A percentile compares a stretch with the other conserved stretches of the same genome.
Conservation (phyloP, 371 early-diverging fungal genomes). For the Rhizomucor pusillus region DNA sequence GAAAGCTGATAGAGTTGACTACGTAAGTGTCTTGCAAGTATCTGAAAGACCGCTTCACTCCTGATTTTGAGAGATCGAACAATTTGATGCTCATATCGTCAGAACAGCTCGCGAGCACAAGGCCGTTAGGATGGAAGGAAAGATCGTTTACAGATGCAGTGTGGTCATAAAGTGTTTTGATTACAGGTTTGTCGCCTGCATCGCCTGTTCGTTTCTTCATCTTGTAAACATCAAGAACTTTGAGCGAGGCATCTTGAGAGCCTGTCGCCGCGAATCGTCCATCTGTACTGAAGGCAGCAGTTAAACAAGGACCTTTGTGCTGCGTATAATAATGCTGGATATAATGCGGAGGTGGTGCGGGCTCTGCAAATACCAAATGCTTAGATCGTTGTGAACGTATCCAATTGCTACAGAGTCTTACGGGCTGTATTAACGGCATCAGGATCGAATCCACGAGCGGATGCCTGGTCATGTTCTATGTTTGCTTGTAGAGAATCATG, state of each 20-base stretch:
- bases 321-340: constrained; percentile 55
- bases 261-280: constrained; percentile 88
- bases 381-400: too few species aligned
- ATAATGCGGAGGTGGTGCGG: constrained; percentile 33
- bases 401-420: constrained; percentile 9
- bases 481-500: constrained; percentile 15
- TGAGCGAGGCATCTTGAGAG: constrained; percentile 85
- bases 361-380: too few species aligned
- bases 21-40: constrained; percentile 81
- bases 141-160: constrained; percentile 78
- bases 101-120: constrained; percentile 84
- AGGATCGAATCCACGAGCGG: constrained; percentile 24
- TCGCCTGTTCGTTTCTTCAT: constrained; percentile 66
- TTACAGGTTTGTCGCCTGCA: constrained; percentile 75
- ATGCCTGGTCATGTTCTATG: constrained; percentile 1
- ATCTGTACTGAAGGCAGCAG: constrained; percentile 48
- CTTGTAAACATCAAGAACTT: constrained; percentile 82
- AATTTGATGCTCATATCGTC: constrained; percentile 85
- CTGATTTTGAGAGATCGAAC: constrained; percentile 81
- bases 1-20: constrained; percentile 76
- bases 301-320: constrained; percentile 52
- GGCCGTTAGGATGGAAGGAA: constrained; percentile 90
- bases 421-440: constrained; percentile 31
- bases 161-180: constrained; percentile 89
- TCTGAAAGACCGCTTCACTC: constrained; percentile 81